Base-by-base conservation (phyloP, 2,329 filamentous ascomycete species). In the Septoria linicola region DNA sequence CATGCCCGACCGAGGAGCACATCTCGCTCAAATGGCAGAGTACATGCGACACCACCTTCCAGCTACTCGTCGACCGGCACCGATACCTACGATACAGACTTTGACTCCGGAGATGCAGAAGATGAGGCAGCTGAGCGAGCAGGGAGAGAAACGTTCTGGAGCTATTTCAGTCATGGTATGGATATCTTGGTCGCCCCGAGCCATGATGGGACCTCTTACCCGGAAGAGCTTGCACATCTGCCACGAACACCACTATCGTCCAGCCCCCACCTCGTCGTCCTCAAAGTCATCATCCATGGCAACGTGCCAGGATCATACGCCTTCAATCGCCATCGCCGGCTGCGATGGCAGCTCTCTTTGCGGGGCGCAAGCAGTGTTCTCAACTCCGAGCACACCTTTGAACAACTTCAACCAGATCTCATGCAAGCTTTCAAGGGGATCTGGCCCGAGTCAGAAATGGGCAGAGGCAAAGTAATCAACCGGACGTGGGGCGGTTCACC, bases 261-360 rank as follows among this genome's bases (percentile, higher is more conserved):
- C 5, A 66, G 58, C 44, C 60, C 62, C 17, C 83, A 85, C 34
- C 77, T 95, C 8, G 89, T 93, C 0, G 91, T 88, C 4, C 93
- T 88, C 0, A 97, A 97, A 67, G 69, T 99, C n/a, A 82, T 97
- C 14, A 78, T 99, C 1, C 93, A 99, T 68, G 89, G 88, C 36
- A 99, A 99, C 63, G 84, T 97, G 2, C 93, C 93, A 1, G 93
- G 93, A 0, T 96, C 90, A 1, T 97, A 96, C 68, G 88, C 92
- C 8, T 99, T 99, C 73, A 97, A 99, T 70, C 83, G 93, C 3
- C 90, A 97, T 69, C 84, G 92, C 14, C 83, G 93, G 55, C 89
- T 88, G 62, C 83, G 91, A 34, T 99, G 93, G 93, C 83, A 84
- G 44, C 72, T 80, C 34, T 68, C 72, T n/a, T 52, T 66, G 3